Percentiles rank a stretch among this genome's conserved stretches.
phyloP scores from a whole-genome alignment of 2,329 filamentous ascomycete species.

The Fusarium sororula region DNA sequence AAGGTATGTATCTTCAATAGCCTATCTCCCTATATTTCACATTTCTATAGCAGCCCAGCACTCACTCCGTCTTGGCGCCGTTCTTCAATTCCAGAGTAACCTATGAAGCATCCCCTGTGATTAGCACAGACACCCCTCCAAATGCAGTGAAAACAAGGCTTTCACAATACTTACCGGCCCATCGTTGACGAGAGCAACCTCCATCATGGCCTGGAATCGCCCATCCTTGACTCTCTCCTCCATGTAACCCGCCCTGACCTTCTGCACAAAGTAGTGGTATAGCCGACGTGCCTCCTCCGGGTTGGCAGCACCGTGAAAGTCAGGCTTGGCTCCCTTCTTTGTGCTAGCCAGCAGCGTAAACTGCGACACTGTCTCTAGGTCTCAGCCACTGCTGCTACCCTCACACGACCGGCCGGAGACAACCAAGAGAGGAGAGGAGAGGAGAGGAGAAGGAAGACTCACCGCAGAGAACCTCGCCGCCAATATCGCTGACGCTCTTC shows the following conservation, averaged over 20 bases:
- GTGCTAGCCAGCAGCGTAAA: constrained; percentile 93
- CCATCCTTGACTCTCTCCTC: constrained; percentile 87
- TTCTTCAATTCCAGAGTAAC: constrained; percentile 42
- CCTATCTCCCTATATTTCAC: neutral
- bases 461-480: constrained; percentile 95
- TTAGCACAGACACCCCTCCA: neutral
- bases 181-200: constrained; percentile 92
- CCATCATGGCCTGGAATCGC: constrained; percentile 99
- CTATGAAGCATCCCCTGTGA: constrained; percentile 9
- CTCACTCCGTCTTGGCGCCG: constrained; percentile 24
- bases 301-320: constrained; percentile 88
- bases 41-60: constrained; percentile 1
- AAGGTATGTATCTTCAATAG: constrained; percentile 2
- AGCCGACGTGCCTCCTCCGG: constrained; percentile 81
- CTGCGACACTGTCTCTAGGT: constrained; percentile 79
- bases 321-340: constrained; percentile 95
- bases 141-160: neutral
- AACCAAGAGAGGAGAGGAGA: neutral
- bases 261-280: constrained; percentile 84
- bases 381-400: neutral
- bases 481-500: constrained; percentile 84
- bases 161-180: constrained; percentile 63
- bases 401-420: neutral
- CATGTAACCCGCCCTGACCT: constrained; percentile 76
- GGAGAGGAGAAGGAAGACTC: constrained; percentile 32